Evolutionary conservation across 1,139 yeast genomes (phyloP).

Genomic region (Hansenula sp.): DNA sequence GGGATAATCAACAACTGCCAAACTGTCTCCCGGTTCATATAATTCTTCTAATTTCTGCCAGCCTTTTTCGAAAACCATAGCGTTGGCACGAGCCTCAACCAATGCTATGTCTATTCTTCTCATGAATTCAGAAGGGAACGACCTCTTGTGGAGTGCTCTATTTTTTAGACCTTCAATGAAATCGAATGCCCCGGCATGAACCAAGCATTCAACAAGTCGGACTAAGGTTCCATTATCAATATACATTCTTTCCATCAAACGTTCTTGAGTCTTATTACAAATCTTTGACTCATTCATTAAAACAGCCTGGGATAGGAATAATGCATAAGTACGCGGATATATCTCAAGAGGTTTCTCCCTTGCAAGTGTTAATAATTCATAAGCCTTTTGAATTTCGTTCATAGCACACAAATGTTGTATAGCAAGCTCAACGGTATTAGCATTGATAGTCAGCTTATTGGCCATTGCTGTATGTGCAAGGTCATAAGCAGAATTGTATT

Average conservation of each 20-base stretch:
- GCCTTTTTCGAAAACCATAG: conserved; percentile 8
- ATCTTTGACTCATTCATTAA: conserved; percentile 4
- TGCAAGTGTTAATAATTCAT: conserved; percentile 5
- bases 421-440: conserved; percentile 11
- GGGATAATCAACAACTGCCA: conserved; percentile 15
- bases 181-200: conserved; percentile 4
- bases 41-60: conserved; percentile 5
- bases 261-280: conserved; percentile 5
- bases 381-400: conserved; percentile 8
- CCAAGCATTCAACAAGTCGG: conserved; percentile 9
- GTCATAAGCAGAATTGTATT: neutral
- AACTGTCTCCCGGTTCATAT: neutral
- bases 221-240: conserved; percentile 14
- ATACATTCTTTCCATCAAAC: conserved; percentile 7
- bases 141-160: conserved; percentile 1
- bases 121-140: conserved; percentile 4
- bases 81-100: conserved; percentile 9
- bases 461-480: neutral
- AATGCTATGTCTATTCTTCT: conserved; percentile 7
- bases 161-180: conserved; percentile 11
- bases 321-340: conserved; percentile 13
- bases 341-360: conserved; percentile 3
- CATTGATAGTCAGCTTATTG: neutral
- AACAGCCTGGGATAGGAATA: conserved; percentile 10
- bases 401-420: conserved; percentile 9